Evolutionary conservation across 768 basidiomycete genomes (phyloP).

Genomic region (Pulveroboletus ravenelii): DNA sequence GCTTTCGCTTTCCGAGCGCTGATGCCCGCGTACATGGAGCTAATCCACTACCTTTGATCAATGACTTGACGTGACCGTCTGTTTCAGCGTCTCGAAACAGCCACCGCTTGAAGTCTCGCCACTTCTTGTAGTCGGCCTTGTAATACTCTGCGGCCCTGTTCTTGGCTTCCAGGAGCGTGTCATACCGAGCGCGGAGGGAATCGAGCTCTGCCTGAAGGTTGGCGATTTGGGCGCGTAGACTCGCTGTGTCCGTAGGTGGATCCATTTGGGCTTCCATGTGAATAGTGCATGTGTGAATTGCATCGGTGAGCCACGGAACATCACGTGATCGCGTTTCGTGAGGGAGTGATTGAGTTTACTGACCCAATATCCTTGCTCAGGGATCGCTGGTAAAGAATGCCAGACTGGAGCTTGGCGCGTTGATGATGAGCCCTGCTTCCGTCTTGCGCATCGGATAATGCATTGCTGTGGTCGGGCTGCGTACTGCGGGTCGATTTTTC

Average conservation of each 20-base stretch:
- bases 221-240: conserved; percentile 12
- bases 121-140: conserved; percentile 50
- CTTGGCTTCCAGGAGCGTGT: conserved; percentile 40
- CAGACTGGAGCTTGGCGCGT: no score
- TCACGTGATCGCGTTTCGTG: conserved; percentile 23
- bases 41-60: conserved; percentile 28
- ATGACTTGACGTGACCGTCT: conserved; percentile 25
- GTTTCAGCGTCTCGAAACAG: conserved; percentile 33
- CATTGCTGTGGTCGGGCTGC: no score
- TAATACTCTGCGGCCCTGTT: conserved; percentile 45
- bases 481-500: neutral
- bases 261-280: conserved; percentile 1
- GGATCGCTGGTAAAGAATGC: no score
- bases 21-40: conserved; percentile 20
- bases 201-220: conserved; percentile 31
- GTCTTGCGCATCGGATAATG: no score
- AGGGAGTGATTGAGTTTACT: no score
- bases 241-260: neutral
- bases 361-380: no score
- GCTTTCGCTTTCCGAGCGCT: conserved; percentile 26
- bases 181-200: conserved; percentile 39
- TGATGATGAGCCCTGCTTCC: no score
- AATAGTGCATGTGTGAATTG: neutral
- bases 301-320: no score
- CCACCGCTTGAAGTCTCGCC: conserved; percentile 44